These are phyloP conservation scores for Wallacemonas rigidus DNA, from an alignment of 208 protist species.

Conservation along the genomic window DNA sequence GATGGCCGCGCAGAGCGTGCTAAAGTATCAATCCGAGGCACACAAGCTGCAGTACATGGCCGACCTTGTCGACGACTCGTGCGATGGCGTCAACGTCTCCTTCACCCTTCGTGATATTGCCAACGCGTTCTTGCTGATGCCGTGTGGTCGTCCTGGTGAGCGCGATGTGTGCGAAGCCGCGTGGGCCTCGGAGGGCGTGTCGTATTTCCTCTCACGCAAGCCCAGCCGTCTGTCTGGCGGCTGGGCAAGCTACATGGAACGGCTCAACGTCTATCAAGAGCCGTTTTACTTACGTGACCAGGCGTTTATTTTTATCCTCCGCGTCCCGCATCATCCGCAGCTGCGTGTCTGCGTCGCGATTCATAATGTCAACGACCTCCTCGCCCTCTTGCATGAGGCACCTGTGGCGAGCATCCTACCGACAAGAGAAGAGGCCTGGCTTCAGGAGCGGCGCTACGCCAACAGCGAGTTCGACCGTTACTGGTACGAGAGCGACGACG, in stretches of 20 bases:
- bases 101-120: constrained; percentile 71
- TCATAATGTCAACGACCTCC: constrained; percentile 70
- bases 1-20: not conserved
- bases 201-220: constrained; percentile 61
- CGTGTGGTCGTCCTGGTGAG: constrained; percentile 28
- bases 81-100: constrained; percentile 60
- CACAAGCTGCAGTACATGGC: constrained; percentile 20
- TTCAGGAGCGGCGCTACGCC: constrained; percentile 32
- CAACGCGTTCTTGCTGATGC: constrained; percentile 54
- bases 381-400: constrained; percentile 49
- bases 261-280: constrained; percentile 63
- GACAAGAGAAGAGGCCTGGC: constrained; percentile 46
- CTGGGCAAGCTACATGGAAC: constrained; percentile 64
- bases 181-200: constrained; percentile 46
- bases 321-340: constrained; percentile 57
- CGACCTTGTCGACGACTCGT: constrained; percentile 19
- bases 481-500: constrained; percentile 14
- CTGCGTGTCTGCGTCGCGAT: constrained; percentile 70
- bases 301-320: constrained; percentile 62
- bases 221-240: constrained; percentile 37
- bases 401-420: constrained; percentile 38
- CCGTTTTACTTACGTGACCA: constrained; percentile 63
- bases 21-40: not conserved
- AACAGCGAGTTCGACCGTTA: constrained; percentile 18
- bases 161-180: constrained; percentile 49